A percentile compares a stretch with the other conserved stretches of the same genome.
Conservation (phyloP, 306 rosid species). For the Prosopis cineraria region DNA sequence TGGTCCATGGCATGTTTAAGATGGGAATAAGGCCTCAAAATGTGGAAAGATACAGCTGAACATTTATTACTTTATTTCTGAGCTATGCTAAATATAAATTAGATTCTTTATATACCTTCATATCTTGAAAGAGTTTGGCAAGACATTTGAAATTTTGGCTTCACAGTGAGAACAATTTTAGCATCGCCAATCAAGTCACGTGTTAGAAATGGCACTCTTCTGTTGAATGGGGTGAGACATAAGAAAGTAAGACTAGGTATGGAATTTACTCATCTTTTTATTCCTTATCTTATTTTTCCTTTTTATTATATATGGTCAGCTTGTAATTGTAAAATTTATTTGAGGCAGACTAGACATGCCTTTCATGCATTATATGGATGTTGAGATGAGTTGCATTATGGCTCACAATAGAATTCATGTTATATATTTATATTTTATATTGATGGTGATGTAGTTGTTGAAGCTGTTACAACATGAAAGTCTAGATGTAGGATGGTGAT, state of each 20-base stretch:
- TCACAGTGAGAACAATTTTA: too few relatives aligned
- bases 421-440: too few relatives aligned
- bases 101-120: not conserved
- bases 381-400: not conserved
- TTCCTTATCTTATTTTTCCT: not conserved
- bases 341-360: not conserved
- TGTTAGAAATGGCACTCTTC: too few relatives aligned
- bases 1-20: not conserved
- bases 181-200: too few relatives aligned
- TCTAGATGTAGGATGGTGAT: not conserved
- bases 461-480: not conserved
- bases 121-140: too few relatives aligned
- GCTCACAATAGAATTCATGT: too few relatives aligned
- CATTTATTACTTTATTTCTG: not conserved
- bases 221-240: too few relatives aligned
- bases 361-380: not conserved
- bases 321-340: not conserved
- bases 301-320: not conserved
- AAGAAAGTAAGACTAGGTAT: not conserved
- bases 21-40: constrained; percentile 5
- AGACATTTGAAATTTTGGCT: too few relatives aligned
- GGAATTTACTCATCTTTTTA: not conserved
- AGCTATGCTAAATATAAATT: not conserved
- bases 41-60: not conserved
- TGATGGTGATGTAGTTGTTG: not conserved